A percentile compares a stretch with the other conserved stretches of the same genome.
phyloP scores from a whole-genome alignment of 2,329 filamentous ascomycete genomes.

The Cercospora sp. region DNA sequence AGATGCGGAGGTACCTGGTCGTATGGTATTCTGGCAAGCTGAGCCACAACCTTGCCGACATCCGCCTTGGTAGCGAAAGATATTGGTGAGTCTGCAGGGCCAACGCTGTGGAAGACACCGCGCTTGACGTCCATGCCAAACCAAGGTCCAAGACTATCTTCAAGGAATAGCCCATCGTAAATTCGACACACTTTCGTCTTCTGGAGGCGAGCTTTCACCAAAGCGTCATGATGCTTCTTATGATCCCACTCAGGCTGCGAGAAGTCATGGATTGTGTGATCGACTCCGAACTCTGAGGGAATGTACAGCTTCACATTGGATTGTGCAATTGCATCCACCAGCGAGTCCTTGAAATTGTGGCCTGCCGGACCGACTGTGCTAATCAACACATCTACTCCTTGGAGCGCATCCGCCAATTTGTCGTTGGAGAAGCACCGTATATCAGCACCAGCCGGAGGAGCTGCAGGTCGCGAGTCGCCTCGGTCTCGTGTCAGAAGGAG shows the following conservation, averaged over 20 bases:
- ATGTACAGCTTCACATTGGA: neutral
- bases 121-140: neutral
- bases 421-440: neutral
- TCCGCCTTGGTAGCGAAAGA: neutral
- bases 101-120: neutral
- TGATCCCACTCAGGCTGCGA: neutral
- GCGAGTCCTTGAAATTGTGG: neutral
- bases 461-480: neutral
- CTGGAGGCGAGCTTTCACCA: neutral
- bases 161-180: neutral
- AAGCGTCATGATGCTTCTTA: neutral
- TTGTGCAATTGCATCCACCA: neutral
- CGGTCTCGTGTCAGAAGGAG: neutral
- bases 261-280: neutral
- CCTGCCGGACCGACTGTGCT: neutral
- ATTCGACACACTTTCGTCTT: neutral
- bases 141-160: neutral
- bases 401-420: neutral
- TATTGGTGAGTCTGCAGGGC: neutral
- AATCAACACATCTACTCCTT: neutral
- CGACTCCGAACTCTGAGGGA: neutral
- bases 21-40: neutral
- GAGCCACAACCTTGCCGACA: neutral
- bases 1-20: neutral
- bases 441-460: neutral